Conservation (phyloP, 169 alveolate genomes). For the Eimeria tenella region DNA sequence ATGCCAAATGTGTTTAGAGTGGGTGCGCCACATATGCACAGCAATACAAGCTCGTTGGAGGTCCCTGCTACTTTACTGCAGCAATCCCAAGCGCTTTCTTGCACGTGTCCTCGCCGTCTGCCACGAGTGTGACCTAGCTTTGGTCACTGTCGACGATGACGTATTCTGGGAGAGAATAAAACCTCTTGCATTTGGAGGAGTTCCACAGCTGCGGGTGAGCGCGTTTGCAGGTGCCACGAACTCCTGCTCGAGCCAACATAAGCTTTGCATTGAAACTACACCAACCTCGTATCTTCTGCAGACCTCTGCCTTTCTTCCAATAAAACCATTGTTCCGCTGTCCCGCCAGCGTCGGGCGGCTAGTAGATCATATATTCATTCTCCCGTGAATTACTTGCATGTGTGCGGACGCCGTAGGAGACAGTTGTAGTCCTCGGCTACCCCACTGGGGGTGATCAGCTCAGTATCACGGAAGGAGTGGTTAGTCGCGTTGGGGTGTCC, state of each 20-base stretch:
- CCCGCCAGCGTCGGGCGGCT: background rate
- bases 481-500: constrained; percentile 91
- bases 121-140: constrained; percentile 92
- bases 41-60: no score
- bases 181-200: constrained; percentile 86
- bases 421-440: constrained; percentile 91
- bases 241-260: no score
- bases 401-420: constrained; percentile 84
- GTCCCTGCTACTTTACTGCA: background rate
- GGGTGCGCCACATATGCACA: background rate
- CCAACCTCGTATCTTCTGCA: background rate
- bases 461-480: constrained; percentile 92
- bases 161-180: constrained; percentile 85
- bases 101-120: constrained; percentile 86
- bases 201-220: constrained; percentile 84
- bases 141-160: constrained; percentile 86
- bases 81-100: constrained; percentile 84
- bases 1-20: background rate
- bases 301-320: background rate
- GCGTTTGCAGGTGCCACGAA: background rate
- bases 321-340: background rate
- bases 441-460: constrained; percentile 94
- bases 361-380: constrained; percentile 85
- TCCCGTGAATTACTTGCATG: constrained; percentile 86
- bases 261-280: no score